Evolutionary conservation across 1,284 basidiomycete genomes (phyloP).

Genomic region (Puccinia coronata): DNA sequence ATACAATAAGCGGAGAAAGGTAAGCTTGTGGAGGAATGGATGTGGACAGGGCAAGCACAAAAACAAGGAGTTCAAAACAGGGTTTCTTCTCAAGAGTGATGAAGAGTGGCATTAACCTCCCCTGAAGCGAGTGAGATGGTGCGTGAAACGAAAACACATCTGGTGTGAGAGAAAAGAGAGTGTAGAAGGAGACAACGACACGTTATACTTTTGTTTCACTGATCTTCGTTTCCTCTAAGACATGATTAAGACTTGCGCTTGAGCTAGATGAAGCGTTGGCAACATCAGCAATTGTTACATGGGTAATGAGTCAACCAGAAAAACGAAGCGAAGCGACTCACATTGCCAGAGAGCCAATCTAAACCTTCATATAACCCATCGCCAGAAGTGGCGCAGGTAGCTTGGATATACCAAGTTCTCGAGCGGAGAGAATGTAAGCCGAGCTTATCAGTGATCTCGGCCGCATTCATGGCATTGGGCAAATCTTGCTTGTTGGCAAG

Average conservation of each 20-base stretch:
- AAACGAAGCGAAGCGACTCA: not conserved
- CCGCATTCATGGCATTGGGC: constrained; percentile 98
- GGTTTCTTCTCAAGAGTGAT: too few species aligned
- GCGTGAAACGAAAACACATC: constrained; percentile 6
- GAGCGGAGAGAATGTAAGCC: constrained; percentile 95
- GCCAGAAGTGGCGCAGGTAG: constrained; percentile 97
- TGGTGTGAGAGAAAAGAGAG: constrained; percentile 11
- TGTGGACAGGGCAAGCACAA: constrained; percentile 19
- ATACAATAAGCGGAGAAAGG: constrained; percentile 26
- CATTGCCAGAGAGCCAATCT: constrained; percentile 68
- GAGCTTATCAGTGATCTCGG: constrained; percentile 99
- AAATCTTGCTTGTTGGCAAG: constrained; percentile 99
- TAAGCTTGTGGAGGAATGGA: not conserved
- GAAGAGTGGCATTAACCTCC: too few species aligned
- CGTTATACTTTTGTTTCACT: constrained; percentile 19
- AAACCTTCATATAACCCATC: constrained; percentile 99
- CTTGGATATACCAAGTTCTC: constrained; percentile 99
- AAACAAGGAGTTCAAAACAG: constrained; percentile 22
- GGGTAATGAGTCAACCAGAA: too few species aligned
- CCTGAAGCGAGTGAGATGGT: constrained; percentile 1
- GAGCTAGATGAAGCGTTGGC: not conserved
- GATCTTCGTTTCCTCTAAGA: not conserved
- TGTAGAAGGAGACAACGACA: constrained; percentile 24
- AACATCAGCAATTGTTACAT: not conserved
- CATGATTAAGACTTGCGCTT: constrained; percentile 34